A percentile compares a stretch with the other conserved stretches of the same genome.
These are phyloP conservation scores for Sporothrix luriei DNA, from an alignment of 2,329 filamentous ascomycete species.

Conservation along the genomic window DNA sequence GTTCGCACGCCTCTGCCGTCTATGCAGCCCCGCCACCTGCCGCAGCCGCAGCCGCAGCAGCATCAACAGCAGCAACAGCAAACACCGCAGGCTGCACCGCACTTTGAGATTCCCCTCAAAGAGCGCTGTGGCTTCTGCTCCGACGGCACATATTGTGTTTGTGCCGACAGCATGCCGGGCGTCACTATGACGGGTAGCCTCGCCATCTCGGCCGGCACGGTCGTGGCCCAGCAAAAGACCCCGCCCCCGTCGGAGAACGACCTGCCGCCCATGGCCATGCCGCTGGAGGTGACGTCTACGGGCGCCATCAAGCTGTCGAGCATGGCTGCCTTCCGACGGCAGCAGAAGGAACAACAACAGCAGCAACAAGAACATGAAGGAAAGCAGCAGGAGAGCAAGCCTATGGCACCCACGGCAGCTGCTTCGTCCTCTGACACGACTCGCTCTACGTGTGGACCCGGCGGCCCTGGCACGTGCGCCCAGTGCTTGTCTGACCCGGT, in stretches of 20 bases:
- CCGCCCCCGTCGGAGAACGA: constrained; percentile 65
- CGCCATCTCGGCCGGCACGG: constrained; percentile 36
- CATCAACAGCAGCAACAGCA: not conserved
- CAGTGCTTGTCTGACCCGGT: constrained; percentile 78
- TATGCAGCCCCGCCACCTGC: constrained; percentile 37
- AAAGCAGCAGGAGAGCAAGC: constrained; percentile 35
- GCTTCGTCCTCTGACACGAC: constrained; percentile 36
- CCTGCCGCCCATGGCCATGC: constrained; percentile 57
- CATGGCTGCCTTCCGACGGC: constrained; percentile 43
- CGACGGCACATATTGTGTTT: constrained; percentile 80
- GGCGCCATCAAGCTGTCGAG: constrained; percentile 63
- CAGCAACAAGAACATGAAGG: constrained; percentile 22
- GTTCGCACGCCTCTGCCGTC: constrained; percentile 34
- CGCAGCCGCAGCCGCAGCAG: not conserved
- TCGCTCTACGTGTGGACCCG: constrained; percentile 58
- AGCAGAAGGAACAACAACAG: constrained; percentile 31
- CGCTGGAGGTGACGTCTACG: constrained; percentile 62
- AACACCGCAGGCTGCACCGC: constrained; percentile 32
- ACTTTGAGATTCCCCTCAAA: constrained; percentile 51
- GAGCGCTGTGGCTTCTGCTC: constrained; percentile 82
- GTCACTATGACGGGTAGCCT: constrained; percentile 46
- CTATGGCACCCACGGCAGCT: constrained; percentile 36
- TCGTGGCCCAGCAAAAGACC: constrained; percentile 55
- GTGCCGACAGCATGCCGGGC: constrained; percentile 59
- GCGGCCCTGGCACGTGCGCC: constrained; percentile 75